Base-by-base conservation (phyloP, 495 filamentous ascomycete species). In the Aspergillus olivimuriae region DNA sequence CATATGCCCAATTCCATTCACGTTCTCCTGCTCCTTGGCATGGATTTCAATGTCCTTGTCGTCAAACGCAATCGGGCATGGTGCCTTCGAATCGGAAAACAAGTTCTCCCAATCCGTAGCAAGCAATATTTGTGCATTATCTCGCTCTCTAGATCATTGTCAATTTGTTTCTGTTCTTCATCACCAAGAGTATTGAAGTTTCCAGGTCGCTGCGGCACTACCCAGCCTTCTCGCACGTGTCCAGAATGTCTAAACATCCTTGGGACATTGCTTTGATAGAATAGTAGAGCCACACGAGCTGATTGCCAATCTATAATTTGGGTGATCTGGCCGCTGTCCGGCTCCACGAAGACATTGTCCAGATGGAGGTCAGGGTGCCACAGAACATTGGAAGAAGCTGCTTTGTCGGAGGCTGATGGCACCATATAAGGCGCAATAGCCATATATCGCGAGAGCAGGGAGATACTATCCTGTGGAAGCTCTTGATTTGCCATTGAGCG, bases 351-450 rank as follows among this genome's bases (percentile, higher is more conserved):
- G 7, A 73, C 49, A 42, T 73, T 73, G 4, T 61, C 57, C 20
- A 64, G 54, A 38, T 70, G 61, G 17, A 73, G 57, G 37, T 73
- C 69, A 22, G 52, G 48, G 42, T 71, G 63, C 61, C 60, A 70
- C 1, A 69, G 47, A 33, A 56, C 51, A 12, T 56, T 59, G 14
- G 44, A 45, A 8, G 9, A 24, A 4, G 34, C 35, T 2, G 45
- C 11, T 33, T 53, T 20, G n/a, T 48, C 40, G 21, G 21, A 48
- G 18, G 55, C 2, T 18, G 23, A 9, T 8, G 48, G 43, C 3
- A 52, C 41, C 6, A 55, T 37, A 23, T 45, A 47, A 9, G 50
- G 40, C 11, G 44, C 38, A 8, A 52, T 35, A 26, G 39, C 28
- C 34, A 56, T 43, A 24, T 54, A 57, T 14, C 44, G 11, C 2